Evolutionary conservation across 495 filamentous ascomycete species (phyloP).

Genomic region (Xylaria scruposa): DNA sequence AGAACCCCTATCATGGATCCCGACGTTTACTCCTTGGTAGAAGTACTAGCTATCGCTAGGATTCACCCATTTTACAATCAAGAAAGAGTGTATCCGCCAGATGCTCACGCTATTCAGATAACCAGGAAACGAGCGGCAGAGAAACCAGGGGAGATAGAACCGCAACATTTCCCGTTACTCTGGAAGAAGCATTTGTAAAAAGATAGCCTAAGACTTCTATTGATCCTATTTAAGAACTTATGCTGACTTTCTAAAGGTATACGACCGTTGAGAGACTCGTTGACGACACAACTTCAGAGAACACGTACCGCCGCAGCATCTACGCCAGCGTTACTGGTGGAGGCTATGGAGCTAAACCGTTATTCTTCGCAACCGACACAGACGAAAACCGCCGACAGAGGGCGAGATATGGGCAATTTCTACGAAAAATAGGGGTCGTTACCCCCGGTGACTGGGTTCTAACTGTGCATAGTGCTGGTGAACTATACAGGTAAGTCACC

Average conservation of each 20-base stretch:
- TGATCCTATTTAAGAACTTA: too few relatives aligned
- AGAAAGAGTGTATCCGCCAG: slow-evolving; percentile 30
- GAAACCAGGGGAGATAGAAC: background rate
- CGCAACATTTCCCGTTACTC: background rate
- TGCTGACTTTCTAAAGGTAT: slow-evolving; percentile 34
- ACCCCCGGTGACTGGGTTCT: slow-evolving; percentile 41
- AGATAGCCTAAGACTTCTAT: too few relatives aligned
- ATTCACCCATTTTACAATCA: slow-evolving; percentile 43
- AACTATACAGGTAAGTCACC: slow-evolving; percentile 32
- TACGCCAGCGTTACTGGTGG: slow-evolving; percentile 44
- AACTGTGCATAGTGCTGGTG: slow-evolving; percentile 33
- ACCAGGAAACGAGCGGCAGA: background rate
- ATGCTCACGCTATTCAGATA: slow-evolving; percentile 18
- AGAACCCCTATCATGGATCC: slow-evolving; percentile 2
- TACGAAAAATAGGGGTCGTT: slow-evolving; percentile 31
- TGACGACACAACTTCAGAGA: slow-evolving; percentile 32
- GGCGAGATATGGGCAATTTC: slow-evolving; percentile 31
- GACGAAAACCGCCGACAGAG: slow-evolving; percentile 43
- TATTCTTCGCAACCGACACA: slow-evolving; percentile 39
- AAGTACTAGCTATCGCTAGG: slow-evolving; percentile 39
- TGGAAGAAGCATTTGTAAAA: slow-evolving; percentile 19
- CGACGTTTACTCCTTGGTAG: background rate
- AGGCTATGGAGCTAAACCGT: slow-evolving; percentile 33
- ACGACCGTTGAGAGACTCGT: slow-evolving; percentile 33
- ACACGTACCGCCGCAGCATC: slow-evolving; percentile 37